Evolutionary conservation across 1,284 basidiomycete genomes (phyloP).

Genomic region (Porphyrellus sp.): DNA sequence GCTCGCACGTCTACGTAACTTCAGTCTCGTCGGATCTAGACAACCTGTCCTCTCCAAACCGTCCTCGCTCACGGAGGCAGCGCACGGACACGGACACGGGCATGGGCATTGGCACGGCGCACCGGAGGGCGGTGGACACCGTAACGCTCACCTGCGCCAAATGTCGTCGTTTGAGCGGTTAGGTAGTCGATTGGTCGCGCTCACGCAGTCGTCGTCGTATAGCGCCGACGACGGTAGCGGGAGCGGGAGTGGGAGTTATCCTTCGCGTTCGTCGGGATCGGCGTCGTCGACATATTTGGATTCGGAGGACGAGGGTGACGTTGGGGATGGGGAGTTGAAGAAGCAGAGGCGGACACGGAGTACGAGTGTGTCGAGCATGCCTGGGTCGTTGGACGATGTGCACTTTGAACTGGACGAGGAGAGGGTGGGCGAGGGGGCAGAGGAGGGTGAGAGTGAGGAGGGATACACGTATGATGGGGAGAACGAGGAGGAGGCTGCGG

Average conservation of each 20-base stretch:
- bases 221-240: constrained; percentile 23
- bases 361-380: constrained; percentile 76
- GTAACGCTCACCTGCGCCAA: constrained; percentile 50
- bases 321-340: constrained; percentile 38
- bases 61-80: constrained; percentile 30
- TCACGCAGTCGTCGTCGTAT: constrained; percentile 43
- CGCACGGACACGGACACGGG: too few species aligned
- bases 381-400: constrained; percentile 65
- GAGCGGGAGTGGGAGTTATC: constrained; percentile 48
- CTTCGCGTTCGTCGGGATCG: constrained; percentile 44
- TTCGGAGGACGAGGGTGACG: constrained; percentile 54
- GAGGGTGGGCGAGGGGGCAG: constrained; percentile 34
- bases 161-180: constrained; percentile 72
- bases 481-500: constrained; percentile 51
- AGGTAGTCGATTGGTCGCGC: constrained; percentile 50
- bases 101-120: too few species aligned
- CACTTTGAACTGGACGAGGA: constrained; percentile 54
- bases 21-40: constrained; percentile 64
- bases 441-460: constrained; percentile 32
- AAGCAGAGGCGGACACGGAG: constrained; percentile 44
- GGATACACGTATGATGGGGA: constrained; percentile 35
- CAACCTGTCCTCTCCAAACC: constrained; percentile 38
- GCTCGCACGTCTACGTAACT: constrained; percentile 77
- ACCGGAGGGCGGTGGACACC: constrained; percentile 12
- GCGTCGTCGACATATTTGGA: constrained; percentile 50